Percentiles rank a stretch among this genome's conserved stretches.
Evolutionary conservation across 1,139 yeast species (phyloP).

Genomic region (Yamadazyma diospyri): DNA sequence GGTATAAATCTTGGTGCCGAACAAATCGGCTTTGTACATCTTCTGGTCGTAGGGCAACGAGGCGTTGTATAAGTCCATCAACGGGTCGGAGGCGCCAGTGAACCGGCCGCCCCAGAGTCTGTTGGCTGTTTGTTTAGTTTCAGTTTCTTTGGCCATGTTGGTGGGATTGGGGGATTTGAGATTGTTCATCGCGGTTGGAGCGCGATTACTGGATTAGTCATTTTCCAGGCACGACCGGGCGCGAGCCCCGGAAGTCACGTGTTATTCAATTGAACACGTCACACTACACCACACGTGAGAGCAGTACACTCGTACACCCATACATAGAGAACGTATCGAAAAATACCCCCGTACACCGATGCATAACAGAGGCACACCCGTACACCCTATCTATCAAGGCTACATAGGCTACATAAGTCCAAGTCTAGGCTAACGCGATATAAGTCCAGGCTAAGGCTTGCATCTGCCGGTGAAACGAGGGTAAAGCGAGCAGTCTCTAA

Average conservation of each 20-base stretch:
- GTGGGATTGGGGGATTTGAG: too few species aligned
- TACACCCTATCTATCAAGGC: slow-evolving; percentile 2
- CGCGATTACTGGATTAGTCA: slow-evolving; percentile 21
- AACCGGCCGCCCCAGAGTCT: slow-evolving; percentile 99
- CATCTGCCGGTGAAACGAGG: slow-evolving; percentile 99
- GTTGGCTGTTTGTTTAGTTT: slow-evolving; percentile 47
- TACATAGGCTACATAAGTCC: neutral
- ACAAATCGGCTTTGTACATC: slow-evolving; percentile 91
- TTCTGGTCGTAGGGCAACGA: slow-evolving; percentile 92
- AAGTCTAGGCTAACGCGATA: too few species aligned
- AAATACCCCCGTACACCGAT: too few species aligned
- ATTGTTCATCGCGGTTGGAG: slow-evolving; percentile 36
- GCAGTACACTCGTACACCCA: too few species aligned
- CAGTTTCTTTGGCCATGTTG: too few species aligned
- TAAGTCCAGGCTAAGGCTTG: slow-evolving; percentile 88
- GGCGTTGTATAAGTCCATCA: slow-evolving; percentile 96
- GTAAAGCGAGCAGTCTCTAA: slow-evolving; percentile 94
- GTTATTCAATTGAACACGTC: too few species aligned
- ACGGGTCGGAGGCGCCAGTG: slow-evolving; percentile 94
- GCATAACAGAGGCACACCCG: neutral
- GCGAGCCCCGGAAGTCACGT: too few species aligned
- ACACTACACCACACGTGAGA: too few species aligned
- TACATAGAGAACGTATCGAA: too few species aligned
- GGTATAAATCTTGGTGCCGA: slow-evolving; percentile 92
- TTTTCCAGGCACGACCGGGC: slow-evolving; percentile 4